phyloP scores from a whole-genome alignment of 345 rosid genomes.

The Acer yangbiense region DNA sequence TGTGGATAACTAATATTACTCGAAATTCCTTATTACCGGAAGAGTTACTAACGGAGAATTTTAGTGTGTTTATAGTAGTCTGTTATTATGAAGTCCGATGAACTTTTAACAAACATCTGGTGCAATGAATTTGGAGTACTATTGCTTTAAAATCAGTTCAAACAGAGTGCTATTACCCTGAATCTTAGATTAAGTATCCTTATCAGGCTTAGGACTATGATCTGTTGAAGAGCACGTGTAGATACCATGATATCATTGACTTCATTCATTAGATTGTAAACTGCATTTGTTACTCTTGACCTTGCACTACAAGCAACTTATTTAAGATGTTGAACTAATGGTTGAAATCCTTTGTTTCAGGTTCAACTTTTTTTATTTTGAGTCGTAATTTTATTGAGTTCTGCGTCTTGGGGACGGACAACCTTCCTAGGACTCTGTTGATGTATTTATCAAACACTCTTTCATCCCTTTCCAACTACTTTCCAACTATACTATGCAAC shows the following conservation, averaged over 20 bases:
- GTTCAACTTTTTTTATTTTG: slow-evolving; percentile 70
- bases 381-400: slow-evolving; percentile 75
- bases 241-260: not conserved
- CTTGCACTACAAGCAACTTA: not conserved
- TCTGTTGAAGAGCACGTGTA: not conserved
- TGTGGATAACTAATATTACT: not conserved
- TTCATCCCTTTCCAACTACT: slow-evolving; percentile 70
- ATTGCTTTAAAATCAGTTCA: not conserved
- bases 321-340: slow-evolving; percentile 7
- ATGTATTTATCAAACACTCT: slow-evolving; percentile 92
- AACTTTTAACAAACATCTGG: not conserved
- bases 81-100: too few species aligned
- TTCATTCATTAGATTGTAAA: not conserved
- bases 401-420: slow-evolving; percentile 82
- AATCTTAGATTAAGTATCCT: not conserved
- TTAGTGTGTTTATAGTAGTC: too few species aligned
- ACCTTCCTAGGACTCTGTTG: slow-evolving; percentile 86
- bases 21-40: not conserved
- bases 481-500: slow-evolving; percentile 82
- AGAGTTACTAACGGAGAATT: too few species aligned
- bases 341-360: slow-evolving; percentile 39
- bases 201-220: not conserved
- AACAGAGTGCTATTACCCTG: not conserved
- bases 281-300: not conserved
- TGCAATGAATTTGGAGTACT: not conserved